These are phyloP conservation scores for Apiospora phragmitis DNA, from an alignment of 2,329 filamentous ascomycete species.

Conservation along the genomic window DNA sequence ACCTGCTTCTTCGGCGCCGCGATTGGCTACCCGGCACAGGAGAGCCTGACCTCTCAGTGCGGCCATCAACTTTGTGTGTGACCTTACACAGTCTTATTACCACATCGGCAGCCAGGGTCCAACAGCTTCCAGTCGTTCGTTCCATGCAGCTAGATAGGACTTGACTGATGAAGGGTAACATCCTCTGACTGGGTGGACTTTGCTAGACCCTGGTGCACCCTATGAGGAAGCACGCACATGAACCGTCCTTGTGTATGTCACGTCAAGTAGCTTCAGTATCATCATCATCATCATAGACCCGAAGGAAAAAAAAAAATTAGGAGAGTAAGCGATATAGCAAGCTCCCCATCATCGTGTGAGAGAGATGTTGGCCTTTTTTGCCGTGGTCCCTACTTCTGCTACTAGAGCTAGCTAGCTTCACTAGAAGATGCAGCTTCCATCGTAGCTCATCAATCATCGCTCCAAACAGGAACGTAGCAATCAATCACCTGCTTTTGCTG, in stretches of 20 bases:
- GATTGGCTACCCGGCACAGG: background rate
- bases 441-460: background rate
- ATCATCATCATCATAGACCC: background rate
- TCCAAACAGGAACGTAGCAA: background rate
- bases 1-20: conserved; percentile 6
- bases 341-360: background rate
- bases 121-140: background rate
- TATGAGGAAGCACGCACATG: conserved; percentile 3
- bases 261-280: background rate
- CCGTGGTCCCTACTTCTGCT: background rate
- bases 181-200: background rate
- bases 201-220: background rate
- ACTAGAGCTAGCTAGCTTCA: background rate
- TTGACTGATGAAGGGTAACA: background rate
- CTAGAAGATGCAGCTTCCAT: conserved; percentile 1
- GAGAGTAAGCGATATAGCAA: background rate
- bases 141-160: conserved; percentile 7
- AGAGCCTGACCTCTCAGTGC: background rate
- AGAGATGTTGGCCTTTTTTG: background rate
- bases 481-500: background rate
- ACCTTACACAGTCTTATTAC: conserved; percentile 4
- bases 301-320: background rate
- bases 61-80: background rate
- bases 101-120: conserved; percentile 1
- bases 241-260: background rate